phyloP scores from a whole-genome alignment of 345 rosid species.

The Jatropha curcas region DNA sequence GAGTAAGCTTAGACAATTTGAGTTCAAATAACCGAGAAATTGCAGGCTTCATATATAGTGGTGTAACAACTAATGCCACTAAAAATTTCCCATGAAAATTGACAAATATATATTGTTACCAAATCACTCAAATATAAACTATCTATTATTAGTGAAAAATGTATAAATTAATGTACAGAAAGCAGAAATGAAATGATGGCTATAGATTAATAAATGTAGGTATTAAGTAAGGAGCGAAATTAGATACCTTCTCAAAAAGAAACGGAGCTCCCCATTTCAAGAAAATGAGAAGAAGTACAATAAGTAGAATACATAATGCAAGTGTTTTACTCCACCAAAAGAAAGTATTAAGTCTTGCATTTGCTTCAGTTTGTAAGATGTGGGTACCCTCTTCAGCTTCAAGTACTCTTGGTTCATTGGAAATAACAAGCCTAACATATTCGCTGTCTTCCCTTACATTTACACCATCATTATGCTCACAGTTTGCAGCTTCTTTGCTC shows the following conservation, averaged over 20 bases:
- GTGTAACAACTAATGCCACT: not conserved
- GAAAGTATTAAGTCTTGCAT: constrained; percentile 23
- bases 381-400: constrained; percentile 32
- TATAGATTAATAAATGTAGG: not conserved
- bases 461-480: not conserved
- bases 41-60: not conserved
- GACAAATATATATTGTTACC: not conserved
- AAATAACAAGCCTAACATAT: constrained; percentile 66
- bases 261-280: constrained; percentile 88
- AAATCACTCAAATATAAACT: not conserved
- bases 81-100: not conserved
- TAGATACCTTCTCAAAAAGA: constrained; percentile 62
- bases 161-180: not conserved
- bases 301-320: constrained; percentile 24
- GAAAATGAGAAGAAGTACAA: constrained; percentile 42
- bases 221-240: not conserved
- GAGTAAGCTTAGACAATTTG: not conserved
- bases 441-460: constrained; percentile 62
- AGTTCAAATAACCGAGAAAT: not conserved
- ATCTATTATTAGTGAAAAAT: not conserved
- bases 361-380: constrained; percentile 32
- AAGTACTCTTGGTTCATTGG: constrained; percentile 38
- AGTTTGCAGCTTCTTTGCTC: not conserved
- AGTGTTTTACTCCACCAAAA: constrained; percentile 73
- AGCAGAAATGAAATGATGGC: not conserved